Evolutionary conservation across 495 filamentous ascomycete genomes (phyloP).

Genomic region (Daldinia vernicosa): DNA sequence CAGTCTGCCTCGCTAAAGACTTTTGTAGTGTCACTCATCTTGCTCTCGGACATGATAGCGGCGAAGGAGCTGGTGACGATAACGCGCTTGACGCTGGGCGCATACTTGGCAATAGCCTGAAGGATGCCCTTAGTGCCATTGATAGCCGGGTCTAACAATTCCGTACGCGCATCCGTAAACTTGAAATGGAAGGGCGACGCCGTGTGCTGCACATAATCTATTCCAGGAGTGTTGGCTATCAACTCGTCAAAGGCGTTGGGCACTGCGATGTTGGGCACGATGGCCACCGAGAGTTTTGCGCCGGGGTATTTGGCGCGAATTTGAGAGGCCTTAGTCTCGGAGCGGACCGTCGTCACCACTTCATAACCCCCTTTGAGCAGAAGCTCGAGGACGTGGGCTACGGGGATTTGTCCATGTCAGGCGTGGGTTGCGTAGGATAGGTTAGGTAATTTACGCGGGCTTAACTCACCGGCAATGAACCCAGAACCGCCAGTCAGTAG

Average conservation of each 20-base stretch:
- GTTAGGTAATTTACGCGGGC: background rate
- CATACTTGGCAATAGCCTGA: conserved; percentile 74
- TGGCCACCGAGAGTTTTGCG: conserved; percentile 74
- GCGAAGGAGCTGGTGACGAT: conserved; percentile 90
- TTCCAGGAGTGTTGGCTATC: conserved; percentile 71
- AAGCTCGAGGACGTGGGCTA: conserved; percentile 79
- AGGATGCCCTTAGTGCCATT: conserved; percentile 86
- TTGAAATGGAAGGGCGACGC: conserved; percentile 87
- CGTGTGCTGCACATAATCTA: conserved; percentile 89
- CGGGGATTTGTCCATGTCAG: conserved; percentile 4
- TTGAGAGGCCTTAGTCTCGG: conserved; percentile 76
- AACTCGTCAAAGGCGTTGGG: conserved; percentile 82
- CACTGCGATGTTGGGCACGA: conserved; percentile 85
- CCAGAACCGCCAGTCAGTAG: conserved; percentile 66
- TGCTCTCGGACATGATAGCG: conserved; percentile 66
- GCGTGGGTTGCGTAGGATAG: background rate
- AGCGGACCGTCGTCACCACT: conserved; percentile 86
- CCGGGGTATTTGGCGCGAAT: conserved; percentile 73
- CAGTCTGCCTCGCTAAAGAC: conserved; percentile 78
- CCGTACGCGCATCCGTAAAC: conserved; percentile 74
- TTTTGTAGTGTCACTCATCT: conserved; percentile 53
- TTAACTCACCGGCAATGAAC: conserved; percentile 59
- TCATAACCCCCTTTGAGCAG: conserved; percentile 74
- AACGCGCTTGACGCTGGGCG: conserved; percentile 81
- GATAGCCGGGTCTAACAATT: conserved; percentile 85